Percentiles rank a stretch among this genome's conserved stretches.
Evolutionary conservation across 495 filamentous ascomycete species (phyloP).

Genomic region (Aspergillus sclerotiicarbonarius): DNA sequence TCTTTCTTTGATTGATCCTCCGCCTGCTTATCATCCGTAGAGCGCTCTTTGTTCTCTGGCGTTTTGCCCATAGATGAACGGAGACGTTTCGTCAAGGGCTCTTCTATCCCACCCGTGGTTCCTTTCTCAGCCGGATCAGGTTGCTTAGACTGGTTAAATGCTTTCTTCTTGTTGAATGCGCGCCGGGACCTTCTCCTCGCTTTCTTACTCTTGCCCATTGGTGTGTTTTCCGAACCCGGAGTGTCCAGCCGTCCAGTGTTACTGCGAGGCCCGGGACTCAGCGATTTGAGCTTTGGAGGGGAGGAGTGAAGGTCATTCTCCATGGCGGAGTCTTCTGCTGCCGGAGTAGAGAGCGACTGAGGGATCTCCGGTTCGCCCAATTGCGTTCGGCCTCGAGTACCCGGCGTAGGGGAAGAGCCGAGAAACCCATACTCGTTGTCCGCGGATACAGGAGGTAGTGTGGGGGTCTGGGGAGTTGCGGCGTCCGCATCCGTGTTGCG

Average conservation of each 20-base stretch:
- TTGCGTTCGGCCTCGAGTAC: conserved; percentile 41
- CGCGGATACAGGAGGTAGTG: conserved; percentile 35
- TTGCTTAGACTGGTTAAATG: neutral
- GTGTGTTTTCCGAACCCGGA: neutral
- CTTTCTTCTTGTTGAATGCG: conserved; percentile 9
- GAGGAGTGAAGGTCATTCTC: conserved; percentile 39
- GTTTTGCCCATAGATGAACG: conserved; percentile 29
- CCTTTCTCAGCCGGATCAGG: conserved; percentile 3
- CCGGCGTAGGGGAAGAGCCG: conserved; percentile 79
- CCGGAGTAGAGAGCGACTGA: conserved; percentile 18
- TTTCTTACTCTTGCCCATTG: conserved; percentile 17
- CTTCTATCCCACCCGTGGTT: conserved; percentile 15
- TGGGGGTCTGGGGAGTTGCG: conserved; percentile 48
- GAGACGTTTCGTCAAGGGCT: conserved; percentile 27
- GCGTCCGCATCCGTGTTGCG: conserved; percentile 18
- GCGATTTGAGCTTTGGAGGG: conserved; percentile 34
- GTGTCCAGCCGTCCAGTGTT: neutral
- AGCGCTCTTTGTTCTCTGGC: conserved; percentile 9
- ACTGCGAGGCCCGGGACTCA: conserved; percentile 25
- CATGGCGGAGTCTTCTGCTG: conserved; percentile 16
- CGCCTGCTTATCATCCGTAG: neutral
- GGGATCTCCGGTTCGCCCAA: conserved; percentile 19
- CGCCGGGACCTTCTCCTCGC: conserved; percentile 16
- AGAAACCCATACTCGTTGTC: conserved; percentile 61
- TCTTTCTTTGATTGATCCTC: conserved; percentile 1